Evolutionary conservation across 768 basidiomycete species (phyloP), one percentile per base, ranked within the genome.

Genomic region (Mycena olivaceomarginata): DNA sequence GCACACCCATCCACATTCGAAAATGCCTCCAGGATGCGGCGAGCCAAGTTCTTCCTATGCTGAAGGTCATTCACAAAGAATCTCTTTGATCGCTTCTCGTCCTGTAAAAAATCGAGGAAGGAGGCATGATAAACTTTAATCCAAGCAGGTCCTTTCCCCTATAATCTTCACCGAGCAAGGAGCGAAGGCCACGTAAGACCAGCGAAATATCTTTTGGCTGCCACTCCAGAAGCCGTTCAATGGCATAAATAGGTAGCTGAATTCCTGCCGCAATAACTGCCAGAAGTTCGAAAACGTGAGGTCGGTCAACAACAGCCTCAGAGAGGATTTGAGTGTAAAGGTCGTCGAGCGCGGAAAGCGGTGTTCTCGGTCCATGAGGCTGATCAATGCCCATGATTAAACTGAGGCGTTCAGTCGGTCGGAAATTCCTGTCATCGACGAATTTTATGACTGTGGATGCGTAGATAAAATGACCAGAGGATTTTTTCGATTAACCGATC

Each of bases 221-320:
- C 63, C 63, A 64, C 39, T n/a, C 63, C 63, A 64, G 63, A 64
- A 64, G 63, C 41, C 3, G 1, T 64, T 64, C 63, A 43, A 64
- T 64, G 63, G 39, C 43, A 15, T 43, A 9, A 43, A 64, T 43
- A 7, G 63, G 63, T 64, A 64, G 63, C 18, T 64, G 22, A 41
- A 64, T 64, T 64, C 43, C 63, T 64, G 63, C 63, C 37, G 63
- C 63, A 64, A 64, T 64, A 64, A 64, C 63, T 64, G 63, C 63
- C 63, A 64, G 63, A 64, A 64, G 63, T 64, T 64, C 63, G 63
- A 64, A 64, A 41, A 64, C 63, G 39, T 22, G 63, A 43, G 63
- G 63, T 64, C 63, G 63, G 63, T 64, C 63, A 64, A 64, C 41
- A 64, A 43, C 41, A 64, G 63, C 63, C 63, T 64, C 63, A n/a